Base-by-base conservation (phyloP, 805 yeast genomes). In the Candida coquimbonensis region DNA sequence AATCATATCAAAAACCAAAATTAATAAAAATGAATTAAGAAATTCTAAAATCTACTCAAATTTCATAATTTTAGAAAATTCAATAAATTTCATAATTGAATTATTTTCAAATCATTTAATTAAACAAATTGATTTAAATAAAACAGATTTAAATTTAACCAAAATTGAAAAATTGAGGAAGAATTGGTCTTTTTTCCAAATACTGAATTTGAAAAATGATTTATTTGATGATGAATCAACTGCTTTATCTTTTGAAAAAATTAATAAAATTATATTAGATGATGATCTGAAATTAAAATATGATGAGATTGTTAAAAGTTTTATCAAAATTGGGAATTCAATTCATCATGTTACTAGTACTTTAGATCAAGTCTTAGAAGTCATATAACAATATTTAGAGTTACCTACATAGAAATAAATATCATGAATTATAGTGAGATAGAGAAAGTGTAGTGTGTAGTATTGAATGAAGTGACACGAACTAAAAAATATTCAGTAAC, bases 131-230 rank as follows among this genome's bases (percentile, higher is more conserved):
- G 62, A 58, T 25, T 38, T 55, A 16, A 53, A 54, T 46, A 57
- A 57, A 42, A 54, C 61, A 5, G 62, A 60, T 42, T 12, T 56
- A 24, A 58, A 57, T 36, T 26, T 57, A 11, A 49, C 57, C 0
- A 52, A 61, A 31, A 57, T 63, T 16, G 70, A 67, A 44, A 60
- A 61, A 39, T 46, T 69, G 13, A 60, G 69, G 40, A 55, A 53
- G 24, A 55, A 57, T 34, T 69, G 73, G 73, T 57, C 70, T n/a
- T 65, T 69, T 47, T 67, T 64, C 53, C 72, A 68, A 44, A 53
- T 63, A n/a, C 45, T 57, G 19, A 62, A 60, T 42, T 38, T 58
- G 7, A 52, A 55, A 25, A 53, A 49, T 17, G 50, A 53, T 21
- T 50, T 52, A 5, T 43, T 26, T 8, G 45, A 49, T 32, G 38